Evolutionary conservation across 805 yeast species (phyloP), one percentile per base, ranked within the genome.

Genomic region (Torulaspora delbrueckii): DNA sequence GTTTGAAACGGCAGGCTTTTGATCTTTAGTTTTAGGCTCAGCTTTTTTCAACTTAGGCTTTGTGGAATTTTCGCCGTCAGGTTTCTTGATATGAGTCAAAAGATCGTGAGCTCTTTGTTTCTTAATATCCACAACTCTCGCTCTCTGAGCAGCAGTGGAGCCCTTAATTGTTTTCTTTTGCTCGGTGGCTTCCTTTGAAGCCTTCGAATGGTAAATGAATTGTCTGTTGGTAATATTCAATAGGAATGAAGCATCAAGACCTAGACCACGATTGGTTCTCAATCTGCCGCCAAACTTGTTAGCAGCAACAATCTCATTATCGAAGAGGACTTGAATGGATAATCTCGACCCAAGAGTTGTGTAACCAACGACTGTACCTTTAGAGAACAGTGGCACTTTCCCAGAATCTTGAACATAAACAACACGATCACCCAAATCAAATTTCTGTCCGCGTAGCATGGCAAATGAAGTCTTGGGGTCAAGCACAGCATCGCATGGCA

Each of bases 351-450:
- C 77, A 28, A 79, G 74, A 54, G 81, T 78, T 28, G 79, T 74
- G 34, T 86, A 87, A 7, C 85, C 83, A 40, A 86, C 84, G 44
- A 93, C 95, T 1, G 96, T 89, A 63, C 99, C 99, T 58, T 84
- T 84, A 22, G 86, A 76, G 60, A 84, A 88, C 46, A 82, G 67
- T 23, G 96, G 96, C 12, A 90, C 96, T 59, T 86, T 88, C 42
- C 98, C 98, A 19, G 86, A 80, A 56, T 82, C 86, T 56, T 84
- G 84, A 18, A 88, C 85, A 54, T 86, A 89, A 19, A 86, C 76
- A 25, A 93, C 87, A 50, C 99, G 78, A 60, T 93, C 97, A 57
- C 99, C 99, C 18, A 93, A 72, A 24, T 77, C 75, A 62, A 93
- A 93, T 37, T 73, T 68, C 69, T 93, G 99, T 33, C 75, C 74